Evolutionary conservation across 345 rosid species (phyloP), one percentile per base, ranked within the genome.

Genomic region (Reutealis trisperma): DNA sequence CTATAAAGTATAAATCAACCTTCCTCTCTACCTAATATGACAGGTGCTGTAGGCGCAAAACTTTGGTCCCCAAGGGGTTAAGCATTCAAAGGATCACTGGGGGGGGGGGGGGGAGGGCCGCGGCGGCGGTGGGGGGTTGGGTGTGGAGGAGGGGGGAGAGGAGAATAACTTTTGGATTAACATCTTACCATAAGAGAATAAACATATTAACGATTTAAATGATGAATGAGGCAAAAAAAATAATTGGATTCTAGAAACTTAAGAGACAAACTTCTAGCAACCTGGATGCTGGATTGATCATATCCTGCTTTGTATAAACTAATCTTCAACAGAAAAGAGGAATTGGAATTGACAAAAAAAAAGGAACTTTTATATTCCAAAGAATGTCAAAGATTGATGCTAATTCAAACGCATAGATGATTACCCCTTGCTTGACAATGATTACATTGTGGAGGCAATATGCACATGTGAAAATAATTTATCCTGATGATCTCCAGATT

Each of bases 401-500:
- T 74, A 78, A 79, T 80, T 80, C 86, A 68, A 75, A 74, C 78
- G 85, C 83, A 72, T 55, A 57, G 70, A 81, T 75, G 86, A 76
- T 78, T 86, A 78, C 79, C 87, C 82, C 81, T 77, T 59, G 80
- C 77, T 76, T 60, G 70, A 67, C 75, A 85, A 81, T 70, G 76
- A 54, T 83, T 82, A 80, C 81, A 86, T 30, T 71, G 81, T 66
- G 70, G 70, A 52, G 75, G 73, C 51, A 77, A 73, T 44, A 73
- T 45, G 81, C 27, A 61, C 66, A 79, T 54, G 51, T 41, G 45
- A 78, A 71, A 80, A 73, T 49, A 70, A 83, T 72, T 37, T 86
- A 94, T 77, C 98, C 98, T 52, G 93, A 93, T 57, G 97, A 94
- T 82, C 95, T 85, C 98, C 98, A 94, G 79, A 94, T 94, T 86